Base-by-base conservation (phyloP, 352 stramenopile species). In the Globisporangium yorkense region DNA sequence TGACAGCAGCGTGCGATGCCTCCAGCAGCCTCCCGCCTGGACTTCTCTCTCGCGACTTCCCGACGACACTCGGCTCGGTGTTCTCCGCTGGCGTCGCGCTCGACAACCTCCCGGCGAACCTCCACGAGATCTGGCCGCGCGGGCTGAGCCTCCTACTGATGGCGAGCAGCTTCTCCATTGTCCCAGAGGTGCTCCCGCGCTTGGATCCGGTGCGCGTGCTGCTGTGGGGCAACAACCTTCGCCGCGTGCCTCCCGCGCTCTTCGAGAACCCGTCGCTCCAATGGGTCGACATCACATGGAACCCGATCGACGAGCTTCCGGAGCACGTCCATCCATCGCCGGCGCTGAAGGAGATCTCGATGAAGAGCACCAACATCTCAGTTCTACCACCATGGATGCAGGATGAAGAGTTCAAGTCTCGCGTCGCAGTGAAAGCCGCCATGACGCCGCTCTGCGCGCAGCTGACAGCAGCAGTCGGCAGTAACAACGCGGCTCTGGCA, bases 71-170 rank as follows among this genome's bases (percentile, higher is more conserved):
- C 16, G 43, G 43, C 16, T 40, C 50, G 5, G 2, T 59, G 2
- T 53, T 41, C 8, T 54, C 54, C 13, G 21, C 21, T n/a, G 12
- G 2, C 13, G 39, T 55, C 4, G 8, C 53, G 0, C 15, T 56
- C 24, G 31, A 24, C 18, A 52, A 59, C n/a, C 46, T 71, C 18
- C 64, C 61, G 1, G 20, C 24, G 1, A 50, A 72, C n/a, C 54
- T 72, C 13, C 41, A 62, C 16, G 48, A 65, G 41, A 55, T 45
- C 5, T 72, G 65, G 61, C 40, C 43, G 3, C 31, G 3, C 20
- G 29, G 51, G 18, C 7, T 54, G 5, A 46, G 8, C 13, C 8
- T 63, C 1, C 15, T 54, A 5, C 20, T 62, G 27, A 13, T 54
- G 5, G 12, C 12, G 13, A 33, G 13, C 21, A 37, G 6, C 10